phyloP scores from a whole-genome alignment of 305 asterid genomes.

The Solanum hybrid region DNA sequence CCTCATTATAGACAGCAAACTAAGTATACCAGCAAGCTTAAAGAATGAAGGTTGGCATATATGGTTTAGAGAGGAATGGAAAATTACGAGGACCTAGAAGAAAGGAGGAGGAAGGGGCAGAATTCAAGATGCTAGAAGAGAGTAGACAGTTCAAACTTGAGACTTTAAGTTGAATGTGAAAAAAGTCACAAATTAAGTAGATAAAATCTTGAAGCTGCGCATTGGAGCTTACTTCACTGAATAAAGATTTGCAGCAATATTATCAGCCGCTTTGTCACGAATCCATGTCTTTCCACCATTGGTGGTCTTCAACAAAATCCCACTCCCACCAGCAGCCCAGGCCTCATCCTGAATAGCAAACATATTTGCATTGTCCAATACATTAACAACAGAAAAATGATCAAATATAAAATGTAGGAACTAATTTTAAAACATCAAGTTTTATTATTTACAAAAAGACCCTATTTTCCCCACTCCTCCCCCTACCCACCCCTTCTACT shows the following conservation, averaged over 20 bases:
- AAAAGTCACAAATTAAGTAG: background rate
- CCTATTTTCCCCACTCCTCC: background rate
- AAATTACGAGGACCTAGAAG: background rate
- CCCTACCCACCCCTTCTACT: background rate
- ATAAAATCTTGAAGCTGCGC: background rate
- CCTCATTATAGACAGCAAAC: background rate
- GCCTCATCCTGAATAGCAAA: constrained; percentile 60
- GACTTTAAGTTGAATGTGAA: background rate
- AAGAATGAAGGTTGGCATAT: background rate
- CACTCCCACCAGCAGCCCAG: constrained; percentile 99
- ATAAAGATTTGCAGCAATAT: constrained; percentile 82
- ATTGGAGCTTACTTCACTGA: constrained; percentile 56
- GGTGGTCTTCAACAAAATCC: constrained; percentile 72
- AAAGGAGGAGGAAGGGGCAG: background rate
- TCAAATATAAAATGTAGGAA: background rate
- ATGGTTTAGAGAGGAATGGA: background rate
- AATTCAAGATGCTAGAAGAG: background rate
- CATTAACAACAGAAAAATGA: background rate
- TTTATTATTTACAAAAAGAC: background rate
- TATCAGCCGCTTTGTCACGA: constrained; percentile 90
- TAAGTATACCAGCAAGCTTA: background rate
- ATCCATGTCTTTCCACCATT: constrained; percentile 83
- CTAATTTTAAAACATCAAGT: background rate
- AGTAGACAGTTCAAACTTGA: background rate
- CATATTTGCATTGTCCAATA: background rate